Evolutionary conservation across 2,329 filamentous ascomycete species (phyloP), one percentile per base, ranked within the genome.

Genomic region (Scytalidium lignicola): DNA sequence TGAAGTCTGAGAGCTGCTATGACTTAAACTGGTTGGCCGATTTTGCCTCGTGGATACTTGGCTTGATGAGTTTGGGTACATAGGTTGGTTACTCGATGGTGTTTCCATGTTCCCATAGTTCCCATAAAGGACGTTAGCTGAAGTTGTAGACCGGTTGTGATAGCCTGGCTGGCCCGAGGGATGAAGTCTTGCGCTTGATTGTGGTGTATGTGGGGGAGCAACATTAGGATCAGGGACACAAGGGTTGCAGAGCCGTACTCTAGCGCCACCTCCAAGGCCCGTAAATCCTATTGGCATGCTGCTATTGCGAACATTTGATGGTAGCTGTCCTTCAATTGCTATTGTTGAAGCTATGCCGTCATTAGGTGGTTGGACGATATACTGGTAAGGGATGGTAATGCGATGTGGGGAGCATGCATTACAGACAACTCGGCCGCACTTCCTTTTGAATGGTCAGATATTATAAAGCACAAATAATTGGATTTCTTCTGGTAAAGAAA

Each of bases 351-450:
- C 15, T 37, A 37, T 37, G 15, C 49, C 43, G 23, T 55, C 48
- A 21, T 47, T 19, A 1, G 87, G 86, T 2, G 88, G 87, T 43
- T 86, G 85, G 21, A 96, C 90, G 56, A 97, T 96, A 65, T 89
- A 97, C 63, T 93, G 88, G 56, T 91, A 81, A 1, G 92, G 92
- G 55, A 97, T 96, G 3, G 88, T 95, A 63, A 97, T 97, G 53
- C 90, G 82, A 67, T 97, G 92, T 3, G 92, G 92, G 2, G 92
- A 96, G 70, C 92, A 97, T 18, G 82, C 76, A 50, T 85, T 83
- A 68, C 92, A 97, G 20, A 97, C 92, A 8, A 97, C 91, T 53
- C 90, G 78, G 42, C 92, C 92, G 65, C 92, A 97, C 79, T 96
- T 96, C 58, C 85, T 87, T 52, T 12, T 43, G 22, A 4, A 41